These are phyloP conservation scores for Corynascus novoguineensis DNA, from an alignment of 495 filamentous ascomycete species.

Conservation along the genomic window DNA sequence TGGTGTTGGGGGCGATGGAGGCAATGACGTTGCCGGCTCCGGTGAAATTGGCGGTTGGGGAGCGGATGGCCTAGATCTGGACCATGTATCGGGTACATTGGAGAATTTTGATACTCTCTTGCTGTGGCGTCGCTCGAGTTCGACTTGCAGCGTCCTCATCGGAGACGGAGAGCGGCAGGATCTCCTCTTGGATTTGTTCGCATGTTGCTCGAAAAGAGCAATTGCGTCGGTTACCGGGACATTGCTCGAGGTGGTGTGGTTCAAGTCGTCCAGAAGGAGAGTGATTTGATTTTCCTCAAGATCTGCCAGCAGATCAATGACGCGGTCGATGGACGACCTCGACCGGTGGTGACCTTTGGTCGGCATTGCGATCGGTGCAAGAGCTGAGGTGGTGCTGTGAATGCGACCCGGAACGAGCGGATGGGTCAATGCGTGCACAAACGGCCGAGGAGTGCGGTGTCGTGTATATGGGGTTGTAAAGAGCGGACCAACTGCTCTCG, in stretches of 20 bases:
- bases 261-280: conserved; percentile 33
- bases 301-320: conserved; percentile 36
- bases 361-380: conserved; percentile 27
- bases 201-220: conserved; percentile 29
- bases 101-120: conserved; percentile 30
- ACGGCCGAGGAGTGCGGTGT: background rate
- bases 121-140: conserved; percentile 34
- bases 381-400: no score
- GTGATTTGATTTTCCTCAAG: conserved; percentile 33
- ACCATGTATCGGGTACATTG: conserved; percentile 18
- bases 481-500: conserved; percentile 12
- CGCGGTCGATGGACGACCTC: conserved; percentile 37
- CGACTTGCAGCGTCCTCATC: conserved; percentile 28
- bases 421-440: background rate
- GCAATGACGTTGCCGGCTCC: background rate
- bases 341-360: conserved; percentile 30
- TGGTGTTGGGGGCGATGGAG: background rate
- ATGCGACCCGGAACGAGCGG: background rate
- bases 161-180: conserved; percentile 28
- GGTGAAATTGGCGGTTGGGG: background rate
- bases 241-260: conserved; percentile 37
- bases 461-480: background rate
- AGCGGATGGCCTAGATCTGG: conserved; percentile 11
- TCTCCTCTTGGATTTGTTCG: conserved; percentile 19
- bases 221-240: conserved; percentile 35